Base-by-base conservation (phyloP, 2,329 filamentous ascomycete genomes). In the Fusarium pseudonygamai region DNA sequence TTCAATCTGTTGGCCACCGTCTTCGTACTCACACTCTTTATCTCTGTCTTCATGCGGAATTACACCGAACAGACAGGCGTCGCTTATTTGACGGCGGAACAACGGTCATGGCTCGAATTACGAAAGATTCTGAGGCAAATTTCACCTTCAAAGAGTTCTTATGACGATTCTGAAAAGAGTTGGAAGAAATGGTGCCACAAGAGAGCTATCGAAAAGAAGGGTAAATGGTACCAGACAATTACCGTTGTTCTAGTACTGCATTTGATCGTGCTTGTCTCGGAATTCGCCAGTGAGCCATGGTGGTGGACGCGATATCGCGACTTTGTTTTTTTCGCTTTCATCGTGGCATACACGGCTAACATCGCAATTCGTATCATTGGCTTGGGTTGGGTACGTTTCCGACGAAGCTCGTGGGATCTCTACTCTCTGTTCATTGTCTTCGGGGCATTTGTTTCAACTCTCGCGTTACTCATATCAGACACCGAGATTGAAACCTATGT, bases 41-140 rank as follows among this genome's bases (percentile, higher is more conserved):
- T 99, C 53, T 98, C 96, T 64, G 96, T 99, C 69, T 99, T 99
- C 82, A 99, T 99, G 96, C 94, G 96, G 69, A 99, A 98, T 81
- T 99, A 99, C 83, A 99, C 96, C 1, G 96, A 99, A 83, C 95
- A 98, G 83, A 99, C 96, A 1, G 96, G 96, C 4, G 96, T 99
- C 47, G 96, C 96, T 6, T 99, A 96, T 80, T 85, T 99, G 77
- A 99, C 96, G 2, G 93, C 95, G 1, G 96, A 99, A 78, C 96
- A 99, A 81, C 92, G 96, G 76, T 97, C 96, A 0, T 99, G 96
- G 96, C 89, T 99, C 20, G 96, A 99, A 81, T 83, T 99, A 75
- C 90, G 96, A 64, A 99, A 99, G 83, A 86, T 98, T 30, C 85
- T 99, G 43, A 90, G 94, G 58, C 96, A 98, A 80, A 95, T 99